Base-by-base conservation (phyloP, 2,329 filamentous ascomycete species). In the Fusarium musae region DNA sequence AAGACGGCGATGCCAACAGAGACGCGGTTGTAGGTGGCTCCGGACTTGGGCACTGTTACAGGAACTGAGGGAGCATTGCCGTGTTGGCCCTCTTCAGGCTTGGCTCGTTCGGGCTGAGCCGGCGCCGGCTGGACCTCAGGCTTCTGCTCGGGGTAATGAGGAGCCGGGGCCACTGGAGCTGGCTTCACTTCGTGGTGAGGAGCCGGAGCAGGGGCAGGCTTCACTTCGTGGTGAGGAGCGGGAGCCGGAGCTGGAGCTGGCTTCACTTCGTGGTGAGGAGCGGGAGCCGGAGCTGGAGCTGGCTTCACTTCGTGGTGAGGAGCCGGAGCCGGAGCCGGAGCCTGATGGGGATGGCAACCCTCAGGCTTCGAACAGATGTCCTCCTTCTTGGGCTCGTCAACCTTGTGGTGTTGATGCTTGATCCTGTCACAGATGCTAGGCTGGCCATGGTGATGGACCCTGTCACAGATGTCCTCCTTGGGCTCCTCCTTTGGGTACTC, bases 21-120 rank as follows among this genome's bases (percentile, higher is more conserved):
- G 60, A 66, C 60, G 42, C 54, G 54, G n/a, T 56, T 65, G 61
- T 59, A 74, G 40, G 43, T 72, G 12, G 63, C 74, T 13, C 52
- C 72, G n/a, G 75, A 71, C 26, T 70, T 67, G 39, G 74, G 62
- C 21, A 78, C 76, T 21, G 60, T 68, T 32, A 64, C 12, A 12
- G 77, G 77, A 26, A 57, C 44, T 26, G 42, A 39, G 12, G 66
- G 66, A 47, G 58, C 52, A 16, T 60, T 59, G 15, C 34, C 52
- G 15, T 23, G 9, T 43, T 34, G 50, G 19, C 26, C 58, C 21
- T 26, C 61, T 26, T 32, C 53, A 12, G 65, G 40, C 44, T 46
- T 26, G 26, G 26, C 26, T 26, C 26, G 5, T 26, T 6, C 26
- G 26, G 26, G 26, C 26, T 26, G 26, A 26, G 26, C 26, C 26